phyloP scores from a whole-genome alignment of 495 filamentous ascomycete genomes.

The Aspergillus coremiiformis region DNA sequence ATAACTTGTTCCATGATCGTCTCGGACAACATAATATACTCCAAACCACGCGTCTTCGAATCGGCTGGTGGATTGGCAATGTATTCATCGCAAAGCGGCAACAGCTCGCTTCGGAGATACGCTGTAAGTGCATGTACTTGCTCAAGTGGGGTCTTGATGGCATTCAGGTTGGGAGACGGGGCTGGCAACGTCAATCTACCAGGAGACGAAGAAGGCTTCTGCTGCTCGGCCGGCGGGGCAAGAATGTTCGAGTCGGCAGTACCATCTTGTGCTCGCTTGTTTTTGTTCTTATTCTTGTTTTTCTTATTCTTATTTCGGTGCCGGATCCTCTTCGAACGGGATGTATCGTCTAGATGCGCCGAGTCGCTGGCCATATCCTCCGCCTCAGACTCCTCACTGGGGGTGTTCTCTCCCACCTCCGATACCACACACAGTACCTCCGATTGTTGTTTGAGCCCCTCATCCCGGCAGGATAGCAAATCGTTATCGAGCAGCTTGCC shows the following conservation, averaged over 20 bases:
- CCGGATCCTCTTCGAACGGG: conserved; percentile 25
- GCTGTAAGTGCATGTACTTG: conserved; percentile 63
- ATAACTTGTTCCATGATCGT: conserved; percentile 75
- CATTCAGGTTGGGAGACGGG: conserved; percentile 32
- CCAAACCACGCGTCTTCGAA: conserved; percentile 59
- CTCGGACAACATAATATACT: conserved; percentile 75
- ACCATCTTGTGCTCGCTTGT: conserved; percentile 11
- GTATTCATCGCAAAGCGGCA: conserved; percentile 62
- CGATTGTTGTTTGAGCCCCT: conserved; percentile 71
- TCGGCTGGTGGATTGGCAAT: conserved; percentile 60
- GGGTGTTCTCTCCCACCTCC: conserved; percentile 46
- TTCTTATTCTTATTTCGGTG: conserved; percentile 38
- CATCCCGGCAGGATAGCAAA: conserved; percentile 55
- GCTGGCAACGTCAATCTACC: conserved; percentile 19
- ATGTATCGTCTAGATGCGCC: conserved; percentile 11
- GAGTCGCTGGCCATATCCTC: conserved; percentile 35
- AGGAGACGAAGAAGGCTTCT: conserved; percentile 10
- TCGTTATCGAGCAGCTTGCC: conserved; percentile 68
- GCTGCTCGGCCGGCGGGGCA: conserved; percentile 10
- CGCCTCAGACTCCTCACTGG: conserved; percentile 41
- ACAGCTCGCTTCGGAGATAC: conserved; percentile 58
- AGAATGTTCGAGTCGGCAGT: conserved; percentile 7
- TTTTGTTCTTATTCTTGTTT: conserved; percentile 28
- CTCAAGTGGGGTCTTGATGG: conserved; percentile 46
- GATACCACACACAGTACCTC: conserved; percentile 63